Evolutionary conservation across 805 yeast species (phyloP), one percentile per base, ranked within the genome.

Genomic region (Myxozyma udenii): DNA sequence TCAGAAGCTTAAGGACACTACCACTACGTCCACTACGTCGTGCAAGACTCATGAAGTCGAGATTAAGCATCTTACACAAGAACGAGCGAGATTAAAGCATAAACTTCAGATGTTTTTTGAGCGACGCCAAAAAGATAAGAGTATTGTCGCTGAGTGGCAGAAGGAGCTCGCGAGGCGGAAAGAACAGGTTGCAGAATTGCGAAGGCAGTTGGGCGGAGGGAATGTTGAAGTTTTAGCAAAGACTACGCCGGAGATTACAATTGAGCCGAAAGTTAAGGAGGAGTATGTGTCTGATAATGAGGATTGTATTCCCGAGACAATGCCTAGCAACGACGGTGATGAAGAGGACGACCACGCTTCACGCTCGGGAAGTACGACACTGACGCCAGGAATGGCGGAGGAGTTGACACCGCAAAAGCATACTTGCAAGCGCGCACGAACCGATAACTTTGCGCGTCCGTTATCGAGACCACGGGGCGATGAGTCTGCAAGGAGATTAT

Each of bases 81-180:
- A n/a, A n/a, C n/a, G n/a, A n/a, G n/a, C n/a, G n/a, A n/a, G n/a
- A n/a, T 26, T 39, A 28, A 16, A 40, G 19, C 22, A 12, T 36
- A 21, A 12, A 39, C 7, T 30, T 4, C 33, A 47, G 18, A 19
- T 21, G 7, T 11, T 35, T 14, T 14, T 12, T 23, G 24, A 28
- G 24, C 39, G 38, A 21, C 43, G 53, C 14, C 14, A 21, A 14
- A 28, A n/a, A n/a, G 53, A 49, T 28, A 18, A 21, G 32, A 41
- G 19, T 5, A 23, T 33, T 18, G 35, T 46, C 18, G 41, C 30
- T 18, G n/a, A 23, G 19, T 50, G 53, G 53, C 32, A 48, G 22
- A 18, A n/a, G 12, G 46, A 21, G 33, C 25, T 50, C 12, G 42
- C 9, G 6, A 33, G 21, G 22, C 36, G 26, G 14, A 18, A 32